Base-by-base conservation (phyloP, 768 basidiomycete species). In the Lactarius deliciosus region DNA sequence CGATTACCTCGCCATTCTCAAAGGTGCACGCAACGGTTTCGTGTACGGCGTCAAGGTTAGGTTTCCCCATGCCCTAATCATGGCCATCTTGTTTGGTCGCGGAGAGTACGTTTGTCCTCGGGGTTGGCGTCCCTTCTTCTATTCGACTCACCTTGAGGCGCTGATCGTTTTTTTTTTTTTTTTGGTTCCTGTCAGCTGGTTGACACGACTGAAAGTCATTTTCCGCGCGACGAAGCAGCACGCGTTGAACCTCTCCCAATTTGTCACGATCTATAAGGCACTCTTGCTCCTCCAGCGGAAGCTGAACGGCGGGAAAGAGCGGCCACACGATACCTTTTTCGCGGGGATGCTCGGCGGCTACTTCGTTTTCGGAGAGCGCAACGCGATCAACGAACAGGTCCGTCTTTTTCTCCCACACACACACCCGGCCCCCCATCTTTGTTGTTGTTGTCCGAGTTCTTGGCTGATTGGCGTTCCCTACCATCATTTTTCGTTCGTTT, bases 31-130 rank as follows among this genome's bases (percentile, higher is more conserved):
- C 50, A 94, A 94, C 74, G 94, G 94, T 5, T 84, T 94, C 66
- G 90, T 94, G 10, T 95, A 94, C 72, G 93, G 93, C 43, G 90
- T 89, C 71, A 94, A 94, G 78, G 90, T 96, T 69, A 81, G 94
- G 53, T 96, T 96, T 73, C 96, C 96, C 45, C 96, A 98, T 83
- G 96, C 96, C 1, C 80, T 98, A 34, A 89, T 98, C 59, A 98
- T 98, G 96, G 91, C 94, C 28, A 85, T 97, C 67, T 81, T 98
- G 50, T 98, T 98, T 73, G 94, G 94, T 38, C 85, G 89, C 57
- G 94, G 94, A 80, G 86, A 91, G 94, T 97, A 72, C 76, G 93
- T 85, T 32, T 68, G 68, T 41, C 45, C 50, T 34, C 40, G 34
- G n/a, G 30, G 57, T 11, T 47, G 43, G 28, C 40, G 5, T 36